These are phyloP conservation scores for Hymenoscyphus scutula DNA, from an alignment of 2,329 filamentous ascomycete genomes.

Conservation along the genomic window DNA sequence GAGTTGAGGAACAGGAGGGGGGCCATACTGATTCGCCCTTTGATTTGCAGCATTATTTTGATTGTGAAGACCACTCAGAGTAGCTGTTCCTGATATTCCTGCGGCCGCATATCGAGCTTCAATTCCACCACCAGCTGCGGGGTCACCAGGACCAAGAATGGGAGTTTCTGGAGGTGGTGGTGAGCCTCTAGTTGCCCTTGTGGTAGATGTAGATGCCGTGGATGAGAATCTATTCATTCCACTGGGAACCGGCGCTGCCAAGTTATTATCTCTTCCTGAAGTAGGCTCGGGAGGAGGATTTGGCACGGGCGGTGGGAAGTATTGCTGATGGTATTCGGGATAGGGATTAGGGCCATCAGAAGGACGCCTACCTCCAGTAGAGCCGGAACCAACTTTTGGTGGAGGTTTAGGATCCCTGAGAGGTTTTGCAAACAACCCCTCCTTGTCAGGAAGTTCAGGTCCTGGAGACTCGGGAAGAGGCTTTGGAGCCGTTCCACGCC, in stretches of 20 bases:
- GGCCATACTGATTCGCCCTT: constrained; percentile 73
- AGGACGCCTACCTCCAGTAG: constrained; percentile 21
- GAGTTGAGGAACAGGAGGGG: constrained; percentile 43
- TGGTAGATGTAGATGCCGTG: constrained; percentile 90
- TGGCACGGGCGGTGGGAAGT: constrained; percentile 57
- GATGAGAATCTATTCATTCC: constrained; percentile 66
- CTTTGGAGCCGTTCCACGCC: constrained; percentile 77
- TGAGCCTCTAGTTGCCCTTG: constrained; percentile 84
- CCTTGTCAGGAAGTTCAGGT: constrained; percentile 70
- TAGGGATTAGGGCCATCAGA: constrained; percentile 26
- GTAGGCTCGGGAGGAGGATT: constrained; percentile 25
- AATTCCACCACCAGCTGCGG: constrained; percentile 78
- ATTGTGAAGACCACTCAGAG: constrained; percentile 68
- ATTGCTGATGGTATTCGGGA: constrained; percentile 37
- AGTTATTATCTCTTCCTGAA: constrained; percentile 16
- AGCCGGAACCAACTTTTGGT: background rate
- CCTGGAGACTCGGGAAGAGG: constrained; percentile 80
- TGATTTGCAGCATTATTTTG: constrained; percentile 81
- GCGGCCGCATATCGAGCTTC: constrained; percentile 89
- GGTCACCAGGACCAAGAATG: constrained; percentile 66
- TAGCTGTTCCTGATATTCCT: constrained; percentile 83
- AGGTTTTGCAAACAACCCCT: constrained; percentile 71
- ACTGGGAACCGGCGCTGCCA: constrained; percentile 34
- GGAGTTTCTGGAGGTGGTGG: constrained; percentile 94
- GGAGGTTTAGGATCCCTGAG: constrained; percentile 37